Evolutionary conservation across 495 filamentous ascomycete genomes (phyloP).

Genomic region (Xylaria nigripes): DNA sequence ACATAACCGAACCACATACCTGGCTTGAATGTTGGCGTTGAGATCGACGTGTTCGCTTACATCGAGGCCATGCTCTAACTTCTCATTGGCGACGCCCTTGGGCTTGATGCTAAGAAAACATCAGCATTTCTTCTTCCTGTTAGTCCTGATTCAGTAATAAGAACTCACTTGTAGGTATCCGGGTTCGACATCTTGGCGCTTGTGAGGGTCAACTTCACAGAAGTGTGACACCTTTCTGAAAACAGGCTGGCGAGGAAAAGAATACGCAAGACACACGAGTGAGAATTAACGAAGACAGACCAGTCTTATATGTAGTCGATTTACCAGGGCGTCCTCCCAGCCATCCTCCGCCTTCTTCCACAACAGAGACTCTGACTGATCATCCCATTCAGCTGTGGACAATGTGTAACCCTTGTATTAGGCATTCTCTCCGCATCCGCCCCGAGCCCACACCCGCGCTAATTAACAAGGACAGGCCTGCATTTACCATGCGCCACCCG

Average conservation of each 20-base stretch:
- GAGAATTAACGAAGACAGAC: not conserved
- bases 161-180: slow-evolving; percentile 2
- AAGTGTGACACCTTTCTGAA: not conserved
- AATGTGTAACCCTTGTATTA: too few species aligned
- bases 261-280: not conserved
- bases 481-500: not conserved
- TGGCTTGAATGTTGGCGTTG: slow-evolving; percentile 40
- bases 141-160: not conserved
- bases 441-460: not conserved
- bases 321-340: not conserved
- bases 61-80: slow-evolving; percentile 29
- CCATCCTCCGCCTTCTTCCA: not conserved
- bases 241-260: not conserved
- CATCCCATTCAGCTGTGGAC: not conserved
- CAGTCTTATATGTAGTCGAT: not conserved
- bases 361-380: not conserved
- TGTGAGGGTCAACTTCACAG: not conserved
- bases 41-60: slow-evolving; percentile 32
- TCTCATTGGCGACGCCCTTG: slow-evolving; percentile 26
- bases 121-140: not conserved
- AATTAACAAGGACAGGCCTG: not conserved
- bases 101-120: slow-evolving; percentile 14
- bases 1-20: too few species aligned
- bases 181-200: slow-evolving; percentile 10
- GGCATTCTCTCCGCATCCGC: too few species aligned